Conservation (phyloP, 1,284 basidiomycete species). For the Ganoderma meredithae region DNA sequence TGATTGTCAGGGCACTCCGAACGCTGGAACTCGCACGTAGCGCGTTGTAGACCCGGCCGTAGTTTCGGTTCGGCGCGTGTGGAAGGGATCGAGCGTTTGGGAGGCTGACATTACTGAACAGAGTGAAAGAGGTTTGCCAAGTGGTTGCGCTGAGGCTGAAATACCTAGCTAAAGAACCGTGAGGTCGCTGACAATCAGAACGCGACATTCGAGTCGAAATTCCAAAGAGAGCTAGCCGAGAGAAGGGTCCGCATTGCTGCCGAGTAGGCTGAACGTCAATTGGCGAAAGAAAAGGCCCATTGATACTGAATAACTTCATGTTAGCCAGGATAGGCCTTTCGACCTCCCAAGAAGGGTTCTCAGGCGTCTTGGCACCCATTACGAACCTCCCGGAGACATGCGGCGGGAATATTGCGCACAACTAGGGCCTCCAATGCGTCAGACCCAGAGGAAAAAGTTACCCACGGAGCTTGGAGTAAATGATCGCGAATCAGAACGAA, state of each 20-base stretch:
- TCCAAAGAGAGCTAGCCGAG: conserved; percentile 29
- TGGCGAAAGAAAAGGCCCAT: background rate
- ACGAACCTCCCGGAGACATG: background rate
- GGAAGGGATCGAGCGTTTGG: background rate
- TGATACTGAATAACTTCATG: background rate
- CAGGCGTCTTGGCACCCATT: background rate
- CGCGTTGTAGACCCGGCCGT: background rate
- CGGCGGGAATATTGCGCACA: background rate
- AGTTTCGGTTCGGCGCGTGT: background rate
- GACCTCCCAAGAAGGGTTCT: background rate
- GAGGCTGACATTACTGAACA: background rate
- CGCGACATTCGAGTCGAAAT: conserved; percentile 14
- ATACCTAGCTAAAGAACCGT: conserved; percentile 10
- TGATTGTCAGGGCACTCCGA: background rate
- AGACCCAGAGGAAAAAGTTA: conserved; percentile 14
- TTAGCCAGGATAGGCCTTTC: background rate
- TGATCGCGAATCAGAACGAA: conserved; percentile 15
- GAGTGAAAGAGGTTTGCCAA: background rate
- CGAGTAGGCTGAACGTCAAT: conserved; percentile 17
- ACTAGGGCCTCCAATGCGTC: background rate
- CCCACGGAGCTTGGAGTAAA: conserved; percentile 18
- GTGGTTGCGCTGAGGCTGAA: background rate
- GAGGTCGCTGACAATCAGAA: conserved; percentile 24
- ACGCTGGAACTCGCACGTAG: background rate
- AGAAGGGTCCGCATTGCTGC: conserved; percentile 23